These are phyloP conservation scores for Fagus crenata DNA, from an alignment of 306 rosid genomes.

Conservation along the genomic window DNA sequence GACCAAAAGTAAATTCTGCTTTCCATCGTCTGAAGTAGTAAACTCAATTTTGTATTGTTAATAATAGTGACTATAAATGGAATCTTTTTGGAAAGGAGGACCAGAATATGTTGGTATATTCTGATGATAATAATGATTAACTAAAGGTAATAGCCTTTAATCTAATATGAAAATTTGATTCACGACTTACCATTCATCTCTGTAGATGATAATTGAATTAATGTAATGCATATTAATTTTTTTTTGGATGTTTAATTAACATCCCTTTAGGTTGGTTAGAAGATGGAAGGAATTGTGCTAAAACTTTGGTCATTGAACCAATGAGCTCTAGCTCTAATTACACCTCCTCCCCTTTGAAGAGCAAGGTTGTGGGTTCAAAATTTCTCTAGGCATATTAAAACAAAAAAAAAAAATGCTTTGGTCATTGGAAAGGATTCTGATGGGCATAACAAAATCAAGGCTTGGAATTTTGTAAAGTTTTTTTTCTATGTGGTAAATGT, in stretches of 20 bases:
- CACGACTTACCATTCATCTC: neutral
- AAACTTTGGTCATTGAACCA: neutral
- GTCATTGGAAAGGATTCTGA: neutral
- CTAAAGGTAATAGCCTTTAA: neutral
- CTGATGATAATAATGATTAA: neutral
- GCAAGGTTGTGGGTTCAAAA: too few species aligned
- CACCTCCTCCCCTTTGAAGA: too few species aligned
- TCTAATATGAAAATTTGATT: neutral
- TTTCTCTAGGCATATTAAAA: too few species aligned
- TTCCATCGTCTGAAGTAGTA: too few species aligned
- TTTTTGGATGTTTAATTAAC: too few species aligned
- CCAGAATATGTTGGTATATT: neutral
- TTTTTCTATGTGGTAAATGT: neutral
- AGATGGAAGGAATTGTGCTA: neutral
- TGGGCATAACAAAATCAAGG: neutral
- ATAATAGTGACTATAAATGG: too few species aligned
- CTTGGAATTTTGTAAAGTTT: neutral
- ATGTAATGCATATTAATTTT: too few species aligned
- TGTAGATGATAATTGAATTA: neutral
- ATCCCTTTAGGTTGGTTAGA: too few species aligned
- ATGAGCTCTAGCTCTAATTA: too few species aligned
- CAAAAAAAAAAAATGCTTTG: too few species aligned
- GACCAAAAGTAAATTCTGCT: neutral
- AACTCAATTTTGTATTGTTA: too few species aligned
- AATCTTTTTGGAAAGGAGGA: neutral